A percentile compares a stretch with the other conserved stretches of the same genome.
phyloP scores from a whole-genome alignment of 163 green algal genomes.

The Prototheca cutis region DNA sequence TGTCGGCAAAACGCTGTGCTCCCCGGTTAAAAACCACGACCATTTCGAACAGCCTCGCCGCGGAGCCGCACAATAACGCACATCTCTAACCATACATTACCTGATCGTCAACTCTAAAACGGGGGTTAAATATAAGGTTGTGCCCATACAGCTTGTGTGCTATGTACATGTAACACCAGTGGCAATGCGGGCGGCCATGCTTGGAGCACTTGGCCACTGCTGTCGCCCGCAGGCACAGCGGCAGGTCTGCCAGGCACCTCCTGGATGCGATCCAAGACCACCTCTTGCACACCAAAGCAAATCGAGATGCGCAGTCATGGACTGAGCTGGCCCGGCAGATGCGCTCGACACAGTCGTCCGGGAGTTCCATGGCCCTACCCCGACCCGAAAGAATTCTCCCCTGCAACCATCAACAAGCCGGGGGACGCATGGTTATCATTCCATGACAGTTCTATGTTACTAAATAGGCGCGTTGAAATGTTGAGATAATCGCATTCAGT shows the following conservation, averaged over 20 bases:
- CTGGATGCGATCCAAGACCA: background rate
- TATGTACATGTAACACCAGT: background rate
- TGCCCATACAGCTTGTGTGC: background rate
- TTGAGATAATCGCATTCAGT: too few species aligned
- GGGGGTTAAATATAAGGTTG: background rate
- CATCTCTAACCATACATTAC: too few species aligned
- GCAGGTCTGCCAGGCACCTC: background rate
- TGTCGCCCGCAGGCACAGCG: background rate
- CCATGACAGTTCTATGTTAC: too few species aligned
- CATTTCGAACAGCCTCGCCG: too few species aligned
- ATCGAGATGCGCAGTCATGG: background rate
- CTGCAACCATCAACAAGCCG: too few species aligned
- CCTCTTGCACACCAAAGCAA: background rate
- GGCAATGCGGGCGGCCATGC: background rate
- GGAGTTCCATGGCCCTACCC: background rate
- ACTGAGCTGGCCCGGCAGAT: background rate
- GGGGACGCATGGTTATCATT: too few species aligned
- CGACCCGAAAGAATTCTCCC: too few species aligned
- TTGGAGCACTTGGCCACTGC: background rate
- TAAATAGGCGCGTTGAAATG: too few species aligned
- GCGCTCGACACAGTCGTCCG: background rate
- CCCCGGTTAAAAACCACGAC: too few species aligned
- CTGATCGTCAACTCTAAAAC: background rate
- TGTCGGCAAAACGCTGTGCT: too few species aligned
- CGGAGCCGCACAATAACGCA: too few species aligned